Evolutionary conservation across 2,329 filamentous ascomycete genomes (phyloP).

Genomic region (Trichoderma hamatum): DNA sequence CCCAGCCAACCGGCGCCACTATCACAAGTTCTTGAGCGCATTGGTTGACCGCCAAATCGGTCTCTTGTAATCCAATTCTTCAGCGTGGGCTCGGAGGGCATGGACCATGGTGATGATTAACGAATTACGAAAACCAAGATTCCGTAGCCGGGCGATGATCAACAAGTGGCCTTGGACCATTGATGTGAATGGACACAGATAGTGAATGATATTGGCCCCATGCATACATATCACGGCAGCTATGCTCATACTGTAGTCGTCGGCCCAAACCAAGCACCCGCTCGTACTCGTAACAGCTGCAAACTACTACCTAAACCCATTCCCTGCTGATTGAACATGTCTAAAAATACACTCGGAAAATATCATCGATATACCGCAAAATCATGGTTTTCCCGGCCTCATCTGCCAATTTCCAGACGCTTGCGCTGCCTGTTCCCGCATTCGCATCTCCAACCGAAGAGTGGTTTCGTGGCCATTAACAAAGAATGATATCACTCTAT

Average conservation of each 20-base stretch:
- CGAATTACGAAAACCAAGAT: background rate
- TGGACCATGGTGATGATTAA: background rate
- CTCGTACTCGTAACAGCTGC: background rate
- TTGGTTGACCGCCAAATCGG: slow-evolving; percentile 9
- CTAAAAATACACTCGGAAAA: background rate
- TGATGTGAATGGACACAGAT: background rate
- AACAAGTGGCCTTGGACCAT: background rate
- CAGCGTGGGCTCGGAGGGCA: background rate
- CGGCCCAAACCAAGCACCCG: background rate
- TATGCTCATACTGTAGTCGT: background rate
- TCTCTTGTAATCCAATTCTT: slow-evolving; percentile 4
- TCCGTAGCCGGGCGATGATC: background rate
- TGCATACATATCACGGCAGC: background rate
- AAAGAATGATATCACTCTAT: slow-evolving; percentile 39
- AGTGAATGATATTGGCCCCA: background rate
- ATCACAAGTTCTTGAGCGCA: background rate
- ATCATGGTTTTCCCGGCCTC: background rate
- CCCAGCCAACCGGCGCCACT: slow-evolving; percentile 22
- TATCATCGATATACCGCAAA: background rate
- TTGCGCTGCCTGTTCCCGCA: background rate
- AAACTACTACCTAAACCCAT: background rate
- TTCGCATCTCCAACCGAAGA: background rate
- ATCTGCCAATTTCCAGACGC: background rate
- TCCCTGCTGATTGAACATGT: background rate
- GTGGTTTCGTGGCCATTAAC: slow-evolving; percentile 30